Evolutionary conservation across 2,329 filamentous ascomycete genomes (phyloP), one percentile per base, ranked within the genome.

Genomic region (Nectriaceae sp.): DNA sequence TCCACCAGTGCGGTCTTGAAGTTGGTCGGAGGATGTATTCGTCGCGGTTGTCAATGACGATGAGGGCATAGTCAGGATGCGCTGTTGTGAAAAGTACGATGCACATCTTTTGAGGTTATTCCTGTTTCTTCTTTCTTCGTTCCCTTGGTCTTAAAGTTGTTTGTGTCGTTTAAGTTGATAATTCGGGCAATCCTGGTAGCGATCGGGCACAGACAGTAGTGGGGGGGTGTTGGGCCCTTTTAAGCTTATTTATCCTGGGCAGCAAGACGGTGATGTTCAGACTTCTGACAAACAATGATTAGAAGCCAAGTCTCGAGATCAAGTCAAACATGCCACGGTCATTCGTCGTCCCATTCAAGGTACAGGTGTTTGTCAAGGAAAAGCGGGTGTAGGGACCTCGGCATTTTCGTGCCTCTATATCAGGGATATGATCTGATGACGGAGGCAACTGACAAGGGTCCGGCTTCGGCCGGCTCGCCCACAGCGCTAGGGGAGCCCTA

Each of bases 41-140:
- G 73, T 93, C 89, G 59, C 89, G 82, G 67, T 93, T 93, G 71
- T 91, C 83, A 64, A 91, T 75, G 51, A 89, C 72, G 59, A 93
- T 87, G 51, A 92, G 76, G 21, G 86, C 79, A 69, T 92, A 92
- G 56, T 80, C 75, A 10, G 89, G 88, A 64, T 92, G 88, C 39
- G 85, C 79, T 16, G 88, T 92, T 21, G 88, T 89, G 49, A 90
- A 74, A 39, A 92, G 75, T 41, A 84, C 85, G 70, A 92, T 91
- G 66, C 89, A 92, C 88, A 92, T 92, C 21, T 18, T 54, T 46
- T 42, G 11, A 13, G 20, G 36, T 35, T 13, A 3, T 43, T 21
- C 40, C 50, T 22, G 26, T 21, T 20, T 43, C 20, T 41, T 49
- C 41, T 41, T 42, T 33, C 19, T 40, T 36, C 43, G 26, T 44